Evolutionary conservation across 2,329 filamentous ascomycete species (phyloP), one percentile per base, ranked within the genome.

Genomic region (Mycosphaerella sp.): DNA sequence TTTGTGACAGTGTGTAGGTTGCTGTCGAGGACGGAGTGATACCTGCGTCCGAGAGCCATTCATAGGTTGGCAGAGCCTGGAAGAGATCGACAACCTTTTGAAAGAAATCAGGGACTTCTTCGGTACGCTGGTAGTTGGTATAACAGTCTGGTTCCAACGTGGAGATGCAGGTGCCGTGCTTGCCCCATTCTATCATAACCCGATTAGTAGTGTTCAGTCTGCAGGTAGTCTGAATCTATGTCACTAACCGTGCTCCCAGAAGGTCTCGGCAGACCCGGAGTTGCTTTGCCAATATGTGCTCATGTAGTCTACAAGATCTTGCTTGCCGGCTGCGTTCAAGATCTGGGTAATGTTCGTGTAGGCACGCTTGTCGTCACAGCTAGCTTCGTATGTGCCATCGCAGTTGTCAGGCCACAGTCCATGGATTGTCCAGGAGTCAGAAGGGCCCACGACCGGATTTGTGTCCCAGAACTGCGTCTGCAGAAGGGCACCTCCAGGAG

Each of bases 391-490:
- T 6, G 79, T 81, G 56, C 86, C 86, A 59, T 87, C 83, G 64
- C 86, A 90, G 63, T 71, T 73, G 62, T 77, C 74, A 3, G 74
- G 74, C 74, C 73, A 44, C 7, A 89, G 75, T 1, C 85, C 85
- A 65, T 89, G 86, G 40, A 89, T 78, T 1, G 85, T 89, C 86
- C 86, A 91, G 5, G 81, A 83, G 65, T 88, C 79, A 47, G 70
- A 71, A 2, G 86, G 85, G 0, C 87, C 85, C 3, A 81, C 79
- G 1, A 78, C 73, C 1, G 85, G 85, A 54, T 78, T 67, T 0
- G 81, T 79, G 65, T 90, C 86, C 86, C 86, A 90, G 72, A 90
- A 89, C 63, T 90, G 86, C 2, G 87, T 89, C 69, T 82, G 80
- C 4, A 89, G 76, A 43, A 90, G 72, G 58, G 87, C 80, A 6